Percentiles rank a stretch among this genome's conserved stretches.
Evolutionary conservation across 768 basidiomycete genomes (phyloP).

Genomic region (Xanthoconium stramineum): DNA sequence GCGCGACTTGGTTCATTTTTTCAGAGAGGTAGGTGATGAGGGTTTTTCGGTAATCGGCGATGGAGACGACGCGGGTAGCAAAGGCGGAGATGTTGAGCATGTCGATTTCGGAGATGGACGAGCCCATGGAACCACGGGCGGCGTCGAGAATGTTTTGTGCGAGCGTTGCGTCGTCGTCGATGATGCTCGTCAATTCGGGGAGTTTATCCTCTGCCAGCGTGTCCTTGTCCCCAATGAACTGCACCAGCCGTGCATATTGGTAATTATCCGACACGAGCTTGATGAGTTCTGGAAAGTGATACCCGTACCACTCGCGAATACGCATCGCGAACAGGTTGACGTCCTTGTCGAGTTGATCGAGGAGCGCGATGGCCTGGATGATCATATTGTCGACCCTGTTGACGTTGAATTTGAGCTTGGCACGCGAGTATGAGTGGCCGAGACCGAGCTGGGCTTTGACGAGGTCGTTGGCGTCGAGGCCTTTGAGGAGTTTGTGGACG

Average conservation of each 20-base stretch:
- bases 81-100: conserved; percentile 95
- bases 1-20: conserved; percentile 98
- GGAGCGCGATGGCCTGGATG: conserved; percentile 96
- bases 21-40: conserved; percentile 84
- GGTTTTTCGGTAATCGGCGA: conserved; percentile 91
- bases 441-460: conserved; percentile 93
- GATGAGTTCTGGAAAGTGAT: conserved; percentile 97
- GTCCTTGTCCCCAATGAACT: conserved; percentile 90
- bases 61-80: conserved; percentile 83
- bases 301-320: conserved; percentile 98
- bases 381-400: conserved; percentile 99
- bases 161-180: conserved; percentile 80
- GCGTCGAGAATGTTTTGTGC: conserved; percentile 96
- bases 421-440: conserved; percentile 95
- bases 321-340: conserved; percentile 99
- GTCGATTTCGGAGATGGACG: conserved; percentile 86
- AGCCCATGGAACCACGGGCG: conserved; percentile 91
- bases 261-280: conserved; percentile 92
- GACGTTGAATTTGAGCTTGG: conserved; percentile 97
- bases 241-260: conserved; percentile 82
- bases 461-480: conserved; percentile 84
- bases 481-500: conserved; percentile 84
- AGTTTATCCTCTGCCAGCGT: conserved; percentile 74
- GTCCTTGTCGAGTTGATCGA: conserved; percentile 99
- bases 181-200: conserved; percentile 68